A percentile compares a stretch with the other conserved stretches of the same genome.
phyloP scores from a whole-genome alignment of 805 yeast genomes.

The Debaryomyces hansenii region DNA sequence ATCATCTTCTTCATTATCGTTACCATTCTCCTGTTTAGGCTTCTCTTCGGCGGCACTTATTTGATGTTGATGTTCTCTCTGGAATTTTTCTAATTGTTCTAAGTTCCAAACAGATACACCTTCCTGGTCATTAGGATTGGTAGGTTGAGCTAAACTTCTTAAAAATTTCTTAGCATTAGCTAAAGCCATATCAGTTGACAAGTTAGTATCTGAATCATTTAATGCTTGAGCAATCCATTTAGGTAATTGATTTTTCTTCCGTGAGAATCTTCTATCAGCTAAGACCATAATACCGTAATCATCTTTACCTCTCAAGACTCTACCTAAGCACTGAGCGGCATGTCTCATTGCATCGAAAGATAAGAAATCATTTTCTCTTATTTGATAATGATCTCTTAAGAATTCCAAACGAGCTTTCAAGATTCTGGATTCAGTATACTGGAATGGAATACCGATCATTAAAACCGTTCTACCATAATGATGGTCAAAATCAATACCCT shows the following conservation, averaged over 20 bases:
- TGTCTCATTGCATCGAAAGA: slow-evolving; percentile 99
- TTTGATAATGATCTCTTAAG: slow-evolving; percentile 87
- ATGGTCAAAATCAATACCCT: slow-evolving; percentile 98
- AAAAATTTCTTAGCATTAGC: slow-evolving; percentile 92
- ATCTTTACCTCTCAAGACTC: slow-evolving; percentile 96
- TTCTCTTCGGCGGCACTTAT: slow-evolving; percentile 7
- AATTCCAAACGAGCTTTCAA: slow-evolving; percentile 93
- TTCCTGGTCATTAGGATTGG: slow-evolving; percentile 84
- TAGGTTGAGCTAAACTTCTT: slow-evolving; percentile 92
- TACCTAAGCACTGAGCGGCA: slow-evolving; percentile 97
- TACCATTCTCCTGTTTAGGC: slow-evolving; percentile 13
- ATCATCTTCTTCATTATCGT: slow-evolving; percentile 27
- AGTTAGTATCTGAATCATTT: slow-evolving; percentile 84
- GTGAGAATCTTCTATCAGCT: slow-evolving; percentile 89
- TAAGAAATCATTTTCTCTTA: slow-evolving; percentile 88
- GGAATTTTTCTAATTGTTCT: slow-evolving; percentile 62
- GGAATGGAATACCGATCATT: slow-evolving; percentile 99
- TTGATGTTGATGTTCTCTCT: slow-evolving; percentile 46
- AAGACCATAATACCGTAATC: slow-evolving; percentile 98
- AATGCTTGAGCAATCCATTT: slow-evolving; percentile 97
- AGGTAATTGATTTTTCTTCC: slow-evolving; percentile 85
- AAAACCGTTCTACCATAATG: slow-evolving; percentile 96
- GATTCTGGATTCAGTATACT: slow-evolving; percentile 95
- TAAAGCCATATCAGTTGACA: slow-evolving; percentile 96
- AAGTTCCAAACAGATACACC: slow-evolving; percentile 93